A percentile compares a stretch with the other conserved stretches of the same genome.
Evolutionary conservation across 2,329 filamentous ascomycete species (phyloP).

Genomic region (Xylaria sp.): DNA sequence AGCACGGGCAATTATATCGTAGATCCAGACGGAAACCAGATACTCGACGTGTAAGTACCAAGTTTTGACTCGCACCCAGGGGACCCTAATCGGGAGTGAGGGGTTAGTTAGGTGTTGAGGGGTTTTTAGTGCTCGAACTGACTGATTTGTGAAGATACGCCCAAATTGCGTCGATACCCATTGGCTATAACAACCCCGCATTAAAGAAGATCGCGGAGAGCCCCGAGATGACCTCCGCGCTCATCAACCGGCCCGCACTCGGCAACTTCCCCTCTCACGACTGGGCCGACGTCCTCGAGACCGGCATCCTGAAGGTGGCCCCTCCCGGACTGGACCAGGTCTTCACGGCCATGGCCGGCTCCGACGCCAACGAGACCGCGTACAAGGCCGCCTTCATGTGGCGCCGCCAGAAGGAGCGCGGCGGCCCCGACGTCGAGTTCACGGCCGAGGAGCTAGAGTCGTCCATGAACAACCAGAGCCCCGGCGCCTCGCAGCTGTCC

Average conservation of each 20-base stretch:
- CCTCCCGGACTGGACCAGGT: conserved; percentile 88
- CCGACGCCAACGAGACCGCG: conserved; percentile 92
- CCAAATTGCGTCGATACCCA: conserved; percentile 91
- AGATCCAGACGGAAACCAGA: conserved; percentile 76
- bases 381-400: conserved; percentile 98
- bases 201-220: conserved; percentile 76
- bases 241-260: conserved; percentile 90
- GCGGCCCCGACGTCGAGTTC: conserved; percentile 81
- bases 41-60: conserved; percentile 74
- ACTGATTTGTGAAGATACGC: conserved; percentile 69
- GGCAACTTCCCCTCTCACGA: conserved; percentile 91
- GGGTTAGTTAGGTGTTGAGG: background rate
- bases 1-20: conserved; percentile 84
- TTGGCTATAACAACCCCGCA: conserved; percentile 91
- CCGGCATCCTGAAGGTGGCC: conserved; percentile 83
- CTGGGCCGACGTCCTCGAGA: conserved; percentile 83
- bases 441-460: conserved; percentile 78
- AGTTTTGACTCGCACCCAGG: background rate
- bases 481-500: conserved; percentile 80
- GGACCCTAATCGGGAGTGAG: too few species aligned
- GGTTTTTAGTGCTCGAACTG: background rate
- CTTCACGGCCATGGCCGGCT: conserved; percentile 89
- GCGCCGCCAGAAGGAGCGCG: conserved; percentile 82
- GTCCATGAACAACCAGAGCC: conserved; percentile 82
- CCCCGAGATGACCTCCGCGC: conserved; percentile 79